These are phyloP conservation scores for Leishmania aethiopica DNA, from an alignment of 208 protist species.

Conservation along the genomic window DNA sequence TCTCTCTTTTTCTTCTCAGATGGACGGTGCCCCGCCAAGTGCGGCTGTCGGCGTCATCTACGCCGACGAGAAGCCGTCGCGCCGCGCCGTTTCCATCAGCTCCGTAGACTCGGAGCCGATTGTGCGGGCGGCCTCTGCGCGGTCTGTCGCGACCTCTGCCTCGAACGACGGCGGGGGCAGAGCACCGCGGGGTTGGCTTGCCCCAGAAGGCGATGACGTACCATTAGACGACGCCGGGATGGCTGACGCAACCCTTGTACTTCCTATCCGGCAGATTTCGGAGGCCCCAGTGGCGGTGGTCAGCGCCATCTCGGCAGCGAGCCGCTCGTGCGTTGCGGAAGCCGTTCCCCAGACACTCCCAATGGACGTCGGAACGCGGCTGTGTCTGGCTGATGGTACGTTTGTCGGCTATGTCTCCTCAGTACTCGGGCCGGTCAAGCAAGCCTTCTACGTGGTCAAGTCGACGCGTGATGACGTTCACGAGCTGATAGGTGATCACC, in stretches of 20 bases:
- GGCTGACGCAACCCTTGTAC: conserved; percentile 10
- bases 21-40: conserved; percentile 23
- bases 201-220: conserved; percentile 25
- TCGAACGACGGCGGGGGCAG: conserved; percentile 2
- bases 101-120: conserved; percentile 85
- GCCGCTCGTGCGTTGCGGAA: conserved; percentile 53
- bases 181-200: conserved; percentile 5
- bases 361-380: conserved; percentile 66
- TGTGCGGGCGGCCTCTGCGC: conserved; percentile 20
- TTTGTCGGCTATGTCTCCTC: conserved; percentile 57
- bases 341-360: conserved; percentile 35
- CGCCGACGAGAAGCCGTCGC: conserved; percentile 39
- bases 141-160: conserved; percentile 12
- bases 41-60: conserved; percentile 27
- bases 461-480: conserved; percentile 23
- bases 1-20: background rate
- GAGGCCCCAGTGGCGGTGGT: conserved; percentile 55
- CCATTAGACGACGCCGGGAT: conserved; percentile 15
- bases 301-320: conserved; percentile 32
- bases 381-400: conserved; percentile 66
- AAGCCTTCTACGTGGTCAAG: conserved; percentile 58
- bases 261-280: conserved; percentile 57
- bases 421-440: conserved; percentile 64
- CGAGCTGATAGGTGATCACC: conserved; percentile 12
- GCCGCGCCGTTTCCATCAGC: conserved; percentile 71